Evolutionary conservation across 2,329 filamentous ascomycete species (phyloP), one percentile per base, ranked within the genome.

Genomic region (Alternaria sp.): DNA sequence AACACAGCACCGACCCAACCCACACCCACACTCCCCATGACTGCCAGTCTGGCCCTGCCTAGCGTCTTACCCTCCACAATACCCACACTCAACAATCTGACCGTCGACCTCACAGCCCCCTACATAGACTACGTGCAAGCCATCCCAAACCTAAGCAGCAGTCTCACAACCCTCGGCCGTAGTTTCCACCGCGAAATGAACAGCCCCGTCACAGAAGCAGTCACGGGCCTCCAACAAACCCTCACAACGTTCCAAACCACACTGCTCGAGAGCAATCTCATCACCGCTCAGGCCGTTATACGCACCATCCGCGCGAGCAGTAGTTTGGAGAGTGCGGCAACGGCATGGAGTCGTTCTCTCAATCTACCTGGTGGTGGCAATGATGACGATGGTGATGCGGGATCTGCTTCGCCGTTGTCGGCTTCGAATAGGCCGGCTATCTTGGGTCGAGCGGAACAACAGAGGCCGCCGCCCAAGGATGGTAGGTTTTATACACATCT

Each of bases 111-210:
- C 44, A 72, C 65, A 10, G 45, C 54, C 36, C 66, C 69, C 7
- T 75, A 74, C 54, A 62, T 62, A 24, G 68, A 74, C 56, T 79
- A 77, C 54, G 52, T 75, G 49, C 63, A 69, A 49, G 49, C 65
- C 1, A 67, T 74, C 26, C 64, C 67, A 33, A 70, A 66, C 42
- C 60, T 78, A 13, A 67, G 73, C 31, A 64, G 65, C 23, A 69
- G 69, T 3, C 61, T 77, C 3, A 72, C 56, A 21, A 63, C 71
- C 8, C 72, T 74, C 23, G 76, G 76, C 34, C 71, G 69, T 4
- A 53, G 70, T 49, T 77, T 72, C 66, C 77, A 79, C 61, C 66
- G 68, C 13, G 77, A 79, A 58, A 66, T 74, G 67, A 79, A 79
- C 62, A 45, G 54, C 1, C 75, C 77, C 0, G 68, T 79, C 45